These are phyloP conservation scores for Calonectria multiphialidica DNA, from an alignment of 2,329 filamentous ascomycete genomes.

Conservation along the genomic window DNA sequence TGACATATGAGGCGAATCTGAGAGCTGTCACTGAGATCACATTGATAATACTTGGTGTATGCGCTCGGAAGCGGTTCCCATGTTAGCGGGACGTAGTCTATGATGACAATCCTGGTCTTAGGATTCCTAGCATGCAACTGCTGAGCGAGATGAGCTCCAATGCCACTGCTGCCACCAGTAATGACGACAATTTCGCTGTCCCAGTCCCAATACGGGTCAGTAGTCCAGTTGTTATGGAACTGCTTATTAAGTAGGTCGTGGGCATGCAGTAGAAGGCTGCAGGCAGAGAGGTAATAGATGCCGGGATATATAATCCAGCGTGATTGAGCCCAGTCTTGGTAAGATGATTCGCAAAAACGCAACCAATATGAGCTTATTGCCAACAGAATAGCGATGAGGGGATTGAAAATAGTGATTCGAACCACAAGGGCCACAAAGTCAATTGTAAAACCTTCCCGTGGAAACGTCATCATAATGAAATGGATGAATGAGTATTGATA, in stretches of 20 bases:
- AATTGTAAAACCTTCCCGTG: slow-evolving; percentile 15
- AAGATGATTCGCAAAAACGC: background rate
- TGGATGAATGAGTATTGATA: no score
- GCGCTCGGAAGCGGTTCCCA: slow-evolving; percentile 40
- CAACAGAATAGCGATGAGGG: background rate
- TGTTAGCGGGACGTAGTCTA: slow-evolving; percentile 48
- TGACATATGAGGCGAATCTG: slow-evolving; percentile 45
- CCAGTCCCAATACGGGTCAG: slow-evolving; percentile 8
- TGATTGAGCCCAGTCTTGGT: background rate
- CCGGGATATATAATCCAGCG: no score
- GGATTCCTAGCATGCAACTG: slow-evolving; percentile 41
- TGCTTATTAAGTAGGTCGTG: slow-evolving; percentile 3
- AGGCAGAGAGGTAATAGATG: background rate
- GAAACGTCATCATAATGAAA: no score
- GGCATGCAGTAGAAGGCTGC: background rate
- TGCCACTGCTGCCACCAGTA: slow-evolving; percentile 50
- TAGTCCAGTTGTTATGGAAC: slow-evolving; percentile 9
- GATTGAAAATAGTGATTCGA: background rate
- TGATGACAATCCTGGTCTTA: slow-evolving; percentile 45
- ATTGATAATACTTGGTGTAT: slow-evolving; percentile 47
- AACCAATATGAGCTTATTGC: background rate
- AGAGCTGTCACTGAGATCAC: slow-evolving; percentile 49
- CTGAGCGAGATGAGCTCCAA: slow-evolving; percentile 50
- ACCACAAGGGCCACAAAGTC: background rate
- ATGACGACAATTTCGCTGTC: slow-evolving; percentile 22